These are phyloP conservation scores for Plasmopara viticola DNA, from an alignment of 352 stramenopile genomes.

Conservation along the genomic window DNA sequence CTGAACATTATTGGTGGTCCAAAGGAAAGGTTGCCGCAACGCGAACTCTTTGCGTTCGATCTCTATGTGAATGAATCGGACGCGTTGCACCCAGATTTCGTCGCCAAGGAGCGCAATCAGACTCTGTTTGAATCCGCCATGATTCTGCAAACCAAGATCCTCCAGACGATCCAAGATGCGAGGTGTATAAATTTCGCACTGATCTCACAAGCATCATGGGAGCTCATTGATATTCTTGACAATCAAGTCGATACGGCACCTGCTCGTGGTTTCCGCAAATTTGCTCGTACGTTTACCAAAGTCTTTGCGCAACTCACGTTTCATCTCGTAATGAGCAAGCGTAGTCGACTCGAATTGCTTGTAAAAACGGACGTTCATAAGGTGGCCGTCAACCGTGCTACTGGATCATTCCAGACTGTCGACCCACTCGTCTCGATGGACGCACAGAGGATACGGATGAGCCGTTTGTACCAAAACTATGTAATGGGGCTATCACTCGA, in stretches of 20 bases:
- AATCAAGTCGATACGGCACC: neutral
- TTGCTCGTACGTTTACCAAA: slow-evolving; percentile 8
- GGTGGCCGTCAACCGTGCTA: too few species aligned
- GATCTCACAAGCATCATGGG: slow-evolving; percentile 53
- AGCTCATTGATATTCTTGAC: slow-evolving; percentile 46
- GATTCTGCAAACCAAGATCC: slow-evolving; percentile 34
- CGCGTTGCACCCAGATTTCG: neutral
- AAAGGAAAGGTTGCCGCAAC: slow-evolving; percentile 22
- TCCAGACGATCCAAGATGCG: slow-evolving; percentile 16
- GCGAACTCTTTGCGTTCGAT: slow-evolving; percentile 26
- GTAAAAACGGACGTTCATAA: neutral
- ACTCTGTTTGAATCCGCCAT: slow-evolving; percentile 10
- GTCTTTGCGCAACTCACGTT: slow-evolving; percentile 36
- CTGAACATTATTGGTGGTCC: slow-evolving; percentile 29
- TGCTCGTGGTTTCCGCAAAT: slow-evolving; percentile 1
- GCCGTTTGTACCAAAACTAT: slow-evolving; percentile 63
- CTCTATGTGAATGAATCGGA: neutral
- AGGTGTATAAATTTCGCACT: slow-evolving; percentile 37
- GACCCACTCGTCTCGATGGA: slow-evolving; percentile 15
- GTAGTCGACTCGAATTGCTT: slow-evolving; percentile 24
- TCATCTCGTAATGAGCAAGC: slow-evolving; percentile 26
- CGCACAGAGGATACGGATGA: slow-evolving; percentile 49
- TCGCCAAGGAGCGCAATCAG: neutral
- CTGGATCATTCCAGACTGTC: too few species aligned
- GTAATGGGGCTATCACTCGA: slow-evolving; percentile 29